phyloP scores from a whole-genome alignment of 2,329 filamentous ascomycete species.

The Zasmidium cellare region DNA sequence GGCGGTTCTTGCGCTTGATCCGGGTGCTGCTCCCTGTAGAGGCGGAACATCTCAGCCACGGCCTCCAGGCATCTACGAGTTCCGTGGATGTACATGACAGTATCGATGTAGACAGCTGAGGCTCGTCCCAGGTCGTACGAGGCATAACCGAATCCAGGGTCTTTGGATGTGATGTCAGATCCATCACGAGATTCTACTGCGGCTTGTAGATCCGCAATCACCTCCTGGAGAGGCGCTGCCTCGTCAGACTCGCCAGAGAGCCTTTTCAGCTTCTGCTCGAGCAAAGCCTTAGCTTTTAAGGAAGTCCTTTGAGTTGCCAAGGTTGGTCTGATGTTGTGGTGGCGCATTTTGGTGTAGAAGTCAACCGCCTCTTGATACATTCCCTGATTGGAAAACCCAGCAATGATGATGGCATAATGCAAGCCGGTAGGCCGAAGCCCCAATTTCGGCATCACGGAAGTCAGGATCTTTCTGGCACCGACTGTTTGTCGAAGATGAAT shows the following conservation, averaged over 20 bases:
- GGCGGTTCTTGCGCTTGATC: conserved; percentile 8
- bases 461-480: conserved; percentile 56
- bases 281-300: conserved; percentile 35
- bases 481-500: conserved; percentile 54
- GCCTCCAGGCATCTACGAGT: conserved; percentile 46
- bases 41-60: conserved; percentile 57
- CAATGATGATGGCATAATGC: conserved; percentile 57
- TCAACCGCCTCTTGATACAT: conserved; percentile 50
- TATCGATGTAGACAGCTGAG: conserved; percentile 52
- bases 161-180: conserved; percentile 4
- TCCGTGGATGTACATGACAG: conserved; percentile 58
- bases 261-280: conserved; percentile 38
- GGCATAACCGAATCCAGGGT: conserved; percentile 7
- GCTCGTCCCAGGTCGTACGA: conserved; percentile 10
- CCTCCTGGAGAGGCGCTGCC: conserved; percentile 35
- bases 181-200: background rate
- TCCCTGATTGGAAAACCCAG: conserved; percentile 46
- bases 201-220: background rate
- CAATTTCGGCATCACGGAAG: conserved; percentile 51
- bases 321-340: conserved; percentile 39
- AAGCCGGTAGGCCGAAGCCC: conserved; percentile 46
- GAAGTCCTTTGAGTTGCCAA: conserved; percentile 46
- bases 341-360: conserved; percentile 49
- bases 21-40: conserved; percentile 42
- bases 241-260: conserved; percentile 39